Evolutionary conservation across 2,329 filamentous ascomycete species (phyloP).

Genomic region (Geoglossum cookeanum): DNA sequence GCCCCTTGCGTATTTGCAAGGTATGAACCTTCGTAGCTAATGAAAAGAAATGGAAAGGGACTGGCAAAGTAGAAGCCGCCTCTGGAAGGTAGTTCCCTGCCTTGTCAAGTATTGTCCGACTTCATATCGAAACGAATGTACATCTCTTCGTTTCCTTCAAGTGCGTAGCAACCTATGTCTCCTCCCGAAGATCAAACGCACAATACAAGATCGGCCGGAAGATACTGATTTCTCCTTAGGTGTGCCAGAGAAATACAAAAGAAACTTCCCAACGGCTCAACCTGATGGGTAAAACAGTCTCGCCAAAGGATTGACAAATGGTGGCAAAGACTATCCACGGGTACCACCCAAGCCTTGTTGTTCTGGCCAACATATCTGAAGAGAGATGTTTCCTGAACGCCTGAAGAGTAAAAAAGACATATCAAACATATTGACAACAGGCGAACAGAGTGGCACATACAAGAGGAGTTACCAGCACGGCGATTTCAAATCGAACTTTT

Average conservation of each 20-base stretch:
- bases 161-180: neutral
- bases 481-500: neutral
- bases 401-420: slow-evolving; percentile 1
- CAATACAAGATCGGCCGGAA: slow-evolving; percentile 2
- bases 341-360: slow-evolving; percentile 2
- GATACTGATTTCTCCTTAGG: slow-evolving; percentile 2
- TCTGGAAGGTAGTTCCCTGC: neutral
- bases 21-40: neutral
- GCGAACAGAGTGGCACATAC: neutral
- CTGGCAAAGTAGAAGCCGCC: neutral
- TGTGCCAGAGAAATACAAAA: slow-evolving; percentile 3
- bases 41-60: neutral
- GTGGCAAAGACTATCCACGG: slow-evolving; percentile 1
- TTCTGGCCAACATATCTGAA: slow-evolving; percentile 2
- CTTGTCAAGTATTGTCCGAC: neutral
- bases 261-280: slow-evolving; percentile 2
- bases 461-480: neutral
- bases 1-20: neutral
- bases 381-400: slow-evolving; percentile 3
- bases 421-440: slow-evolving; percentile 1
- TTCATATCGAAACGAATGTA: neutral
- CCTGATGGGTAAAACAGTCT: neutral
- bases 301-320: slow-evolving; percentile 1
- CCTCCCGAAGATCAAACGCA: neutral
- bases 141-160: neutral